phyloP scores from a whole-genome alignment of 768 basidiomycete species.

The Boletus edulis region DNA sequence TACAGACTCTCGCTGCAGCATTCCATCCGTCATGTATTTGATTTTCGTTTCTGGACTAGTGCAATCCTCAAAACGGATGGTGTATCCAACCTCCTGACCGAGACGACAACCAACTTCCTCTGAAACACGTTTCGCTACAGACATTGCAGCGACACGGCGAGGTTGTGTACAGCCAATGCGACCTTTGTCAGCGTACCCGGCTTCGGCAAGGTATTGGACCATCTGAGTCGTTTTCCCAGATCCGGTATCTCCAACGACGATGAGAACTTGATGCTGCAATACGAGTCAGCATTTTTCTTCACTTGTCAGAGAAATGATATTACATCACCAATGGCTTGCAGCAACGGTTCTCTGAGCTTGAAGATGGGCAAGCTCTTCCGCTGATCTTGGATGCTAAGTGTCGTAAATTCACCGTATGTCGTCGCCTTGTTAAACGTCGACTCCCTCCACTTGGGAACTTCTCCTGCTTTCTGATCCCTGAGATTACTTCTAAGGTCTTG shows the following conservation, averaged over 20 bases:
- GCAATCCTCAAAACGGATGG: constrained; percentile 99
- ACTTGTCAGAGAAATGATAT: constrained; percentile 16
- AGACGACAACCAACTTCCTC: constrained; percentile 98
- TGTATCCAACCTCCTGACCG: constrained; percentile 97
- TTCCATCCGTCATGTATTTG: constrained; percentile 99
- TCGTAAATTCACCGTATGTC: constrained; percentile 92
- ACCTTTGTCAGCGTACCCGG: constrained; percentile 86
- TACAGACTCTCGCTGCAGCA: constrained; percentile 95
- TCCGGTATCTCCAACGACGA: constrained; percentile 98
- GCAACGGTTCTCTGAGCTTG: constrained; percentile 86
- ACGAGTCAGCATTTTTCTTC: constrained; percentile 15
- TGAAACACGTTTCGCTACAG: constrained; percentile 96
- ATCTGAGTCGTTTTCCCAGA: constrained; percentile 99
- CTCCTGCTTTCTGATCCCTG: constrained; percentile 78
- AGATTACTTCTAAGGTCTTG: constrained; percentile 85
- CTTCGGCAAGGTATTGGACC: constrained; percentile 96
- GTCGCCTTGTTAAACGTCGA: constrained; percentile 93
- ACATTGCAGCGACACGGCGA: constrained; percentile 98
- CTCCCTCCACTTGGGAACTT: constrained; percentile 89
- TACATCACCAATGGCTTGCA: constrained; percentile 90
- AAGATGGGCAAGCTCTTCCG: constrained; percentile 89
- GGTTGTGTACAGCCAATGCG: constrained; percentile 98
- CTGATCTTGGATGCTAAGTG: constrained; percentile 90
- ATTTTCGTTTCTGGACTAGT: constrained; percentile 98
- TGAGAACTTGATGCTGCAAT: constrained; percentile 76